A percentile compares a stretch with the other conserved stretches of the same genome.
Evolutionary conservation across 176 grass and related monocot genomes (phyloP).

Genomic region (Zoysia japonica): DNA sequence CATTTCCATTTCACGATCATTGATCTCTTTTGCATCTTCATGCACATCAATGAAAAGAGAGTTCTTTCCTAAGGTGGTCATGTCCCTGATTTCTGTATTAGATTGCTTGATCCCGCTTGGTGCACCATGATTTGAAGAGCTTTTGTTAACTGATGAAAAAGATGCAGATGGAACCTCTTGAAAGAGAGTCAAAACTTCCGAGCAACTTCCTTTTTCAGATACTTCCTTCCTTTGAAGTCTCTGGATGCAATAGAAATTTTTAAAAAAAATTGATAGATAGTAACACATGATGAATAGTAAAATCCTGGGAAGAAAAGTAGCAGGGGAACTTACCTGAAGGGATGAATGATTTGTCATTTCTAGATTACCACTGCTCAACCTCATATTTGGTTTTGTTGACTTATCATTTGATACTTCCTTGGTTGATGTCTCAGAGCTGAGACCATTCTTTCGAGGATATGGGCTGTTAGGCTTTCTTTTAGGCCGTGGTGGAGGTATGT

Average conservation of each 20-base stretch:
- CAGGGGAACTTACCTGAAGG: constrained; percentile 57
- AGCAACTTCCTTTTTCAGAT: constrained; percentile 65
- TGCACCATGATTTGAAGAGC: constrained; percentile 50
- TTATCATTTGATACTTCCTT: constrained; percentile 47
- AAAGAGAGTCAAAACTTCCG: constrained; percentile 81
- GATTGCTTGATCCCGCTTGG: constrained; percentile 34
- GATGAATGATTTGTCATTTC: constrained; percentile 40
- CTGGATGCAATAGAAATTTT: constrained; percentile 34
- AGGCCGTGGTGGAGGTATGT: constrained; percentile 93
- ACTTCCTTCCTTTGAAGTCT: constrained; percentile 58
- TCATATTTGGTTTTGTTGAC: constrained; percentile 53
- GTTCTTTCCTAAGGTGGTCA: constrained; percentile 44
- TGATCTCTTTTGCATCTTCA: constrained; percentile 43
- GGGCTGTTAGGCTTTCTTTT: constrained; percentile 91
- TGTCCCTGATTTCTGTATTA: constrained; percentile 48
- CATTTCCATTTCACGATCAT: constrained; percentile 46
- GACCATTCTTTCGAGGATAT: constrained; percentile 78
- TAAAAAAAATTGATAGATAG: constrained; percentile 36
- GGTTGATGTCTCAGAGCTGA: constrained; percentile 34
- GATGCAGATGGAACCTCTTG: constrained; percentile 64
- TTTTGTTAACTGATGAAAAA: constrained; percentile 82
- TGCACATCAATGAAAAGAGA: constrained; percentile 31
- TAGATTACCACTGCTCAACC: constrained; percentile 38
- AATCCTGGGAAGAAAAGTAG: constrained; percentile 28
- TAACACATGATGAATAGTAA: constrained; percentile 21